Evolutionary conservation across 306 rosid species (phyloP).

Genomic region (Cucumis hystrix): DNA sequence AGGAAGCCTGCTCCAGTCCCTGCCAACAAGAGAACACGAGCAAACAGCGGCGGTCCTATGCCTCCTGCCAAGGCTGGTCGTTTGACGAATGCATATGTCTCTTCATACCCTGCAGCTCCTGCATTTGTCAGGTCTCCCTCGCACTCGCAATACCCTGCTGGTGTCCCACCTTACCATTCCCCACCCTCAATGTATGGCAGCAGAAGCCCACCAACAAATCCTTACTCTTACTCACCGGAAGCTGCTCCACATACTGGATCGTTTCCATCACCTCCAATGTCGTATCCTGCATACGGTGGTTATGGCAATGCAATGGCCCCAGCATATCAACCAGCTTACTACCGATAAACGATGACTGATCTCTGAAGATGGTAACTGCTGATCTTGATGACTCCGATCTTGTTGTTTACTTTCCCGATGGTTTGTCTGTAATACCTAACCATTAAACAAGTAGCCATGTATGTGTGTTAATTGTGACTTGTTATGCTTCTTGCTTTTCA

Average conservation of each 20-base stretch:
- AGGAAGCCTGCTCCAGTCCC: conserved; percentile 67
- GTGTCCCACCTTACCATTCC: conserved; percentile 81
- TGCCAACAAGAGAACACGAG: conserved; percentile 91
- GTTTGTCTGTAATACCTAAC: conserved; percentile 94
- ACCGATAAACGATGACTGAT: conserved; percentile 79
- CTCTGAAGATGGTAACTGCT: conserved; percentile 89
- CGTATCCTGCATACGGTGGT: conserved; percentile 73
- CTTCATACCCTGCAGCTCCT: conserved; percentile 88
- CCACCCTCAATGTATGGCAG: conserved; percentile 93
- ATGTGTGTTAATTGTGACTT: conserved; percentile 86
- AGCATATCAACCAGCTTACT: conserved; percentile 99
- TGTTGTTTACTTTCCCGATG: conserved; percentile 60
- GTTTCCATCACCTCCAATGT: conserved; percentile 74
- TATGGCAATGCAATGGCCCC: conserved; percentile 86
- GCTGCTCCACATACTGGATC: conserved; percentile 64
- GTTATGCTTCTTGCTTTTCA: conserved; percentile 53
- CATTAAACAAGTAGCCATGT: conserved; percentile 87
- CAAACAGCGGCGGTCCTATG: conserved; percentile 93
- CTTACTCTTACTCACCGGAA: conserved; percentile 79
- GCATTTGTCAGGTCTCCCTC: conserved; percentile 86
- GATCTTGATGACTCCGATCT: conserved; percentile 68
- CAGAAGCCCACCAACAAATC: conserved; percentile 82
- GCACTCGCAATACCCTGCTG: conserved; percentile 80
- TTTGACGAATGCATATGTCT: conserved; percentile 85
- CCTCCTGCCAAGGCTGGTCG: conserved; percentile 99